Base-by-base conservation (phyloP, 257 asterid genomes). In the Petrea volubilis region DNA sequence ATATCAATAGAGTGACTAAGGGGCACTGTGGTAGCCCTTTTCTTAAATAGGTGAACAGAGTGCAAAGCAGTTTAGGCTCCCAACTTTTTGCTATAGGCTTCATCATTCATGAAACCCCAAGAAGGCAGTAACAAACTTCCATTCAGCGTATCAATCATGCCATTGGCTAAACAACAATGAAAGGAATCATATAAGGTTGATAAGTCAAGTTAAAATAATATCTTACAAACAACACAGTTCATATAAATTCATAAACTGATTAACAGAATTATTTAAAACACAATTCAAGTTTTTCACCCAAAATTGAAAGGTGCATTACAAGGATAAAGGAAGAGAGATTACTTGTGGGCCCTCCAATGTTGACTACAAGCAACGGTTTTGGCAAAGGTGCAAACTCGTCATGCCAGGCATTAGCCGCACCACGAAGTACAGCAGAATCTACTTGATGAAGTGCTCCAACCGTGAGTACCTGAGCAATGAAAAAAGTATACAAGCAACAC, bases 321-420 rank as follows among this genome's bases (percentile, higher is more conserved):
- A 57, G 60, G 73, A 40, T 41, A 29, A 31, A 64, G 78, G 41
- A 81, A 55, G 73, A 70, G 52, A 76, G 23, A 18, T 82, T 86
- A 94, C 99, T 88, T 85, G 93, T 78, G 65, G 99, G 98, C 63
- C 98, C 97, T 67, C 99, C 99, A 51, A 94, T 84, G 84, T 86
- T 91, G 82, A 94, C 92, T 38, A 91, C 98, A 64, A 94, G 82
- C 78, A 94, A 75, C 25, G 99, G 99, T 87, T 87, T 94, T 25
- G 96, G 90, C 74, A 89, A 58, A 73, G 90, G 90, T 63, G 97
- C 96, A 68, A 94, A 89, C 81, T 85, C 96, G 58, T 89, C 83
- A 52, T 91, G 97, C 99, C 99, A 94, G 63, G 90, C 66, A 76
- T 61, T 83, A 64, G 99, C 98, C 27, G 96, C 93, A 78, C 81